These are phyloP conservation scores for Aspergillus caelatus DNA, from an alignment of 2,329 filamentous ascomycete species.

Conservation along the genomic window DNA sequence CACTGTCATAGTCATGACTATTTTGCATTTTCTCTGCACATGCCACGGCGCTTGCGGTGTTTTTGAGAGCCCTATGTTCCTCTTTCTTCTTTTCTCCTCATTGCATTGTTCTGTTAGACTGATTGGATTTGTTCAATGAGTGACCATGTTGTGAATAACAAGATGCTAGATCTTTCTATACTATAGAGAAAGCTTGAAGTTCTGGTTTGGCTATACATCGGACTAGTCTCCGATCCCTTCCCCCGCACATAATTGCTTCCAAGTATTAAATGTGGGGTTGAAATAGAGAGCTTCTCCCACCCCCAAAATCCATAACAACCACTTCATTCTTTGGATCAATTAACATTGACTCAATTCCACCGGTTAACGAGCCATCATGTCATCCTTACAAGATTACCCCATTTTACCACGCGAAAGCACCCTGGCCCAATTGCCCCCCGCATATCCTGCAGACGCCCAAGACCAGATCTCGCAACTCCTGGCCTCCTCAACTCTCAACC, in stretches of 20 bases:
- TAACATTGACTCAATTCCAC: background rate
- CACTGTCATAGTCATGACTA: conserved; percentile 17
- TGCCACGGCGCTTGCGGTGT: conserved; percentile 29
- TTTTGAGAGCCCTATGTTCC: conserved; percentile 4
- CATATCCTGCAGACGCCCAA: conserved; percentile 34
- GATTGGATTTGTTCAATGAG: background rate
- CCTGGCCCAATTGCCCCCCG: conserved; percentile 30
- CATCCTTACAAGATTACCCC: conserved; percentile 24
- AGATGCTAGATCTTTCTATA: conserved; percentile 1
- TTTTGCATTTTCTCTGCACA: conserved; percentile 28
- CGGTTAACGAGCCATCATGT: conserved; percentile 19
- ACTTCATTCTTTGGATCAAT: background rate
- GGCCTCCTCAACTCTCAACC: conserved; percentile 28
- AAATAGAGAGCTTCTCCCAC: background rate
- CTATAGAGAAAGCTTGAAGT: background rate
- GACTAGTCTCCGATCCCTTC: conserved; percentile 23
- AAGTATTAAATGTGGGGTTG: background rate
- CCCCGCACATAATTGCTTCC: conserved; percentile 15
- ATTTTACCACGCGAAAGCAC: conserved; percentile 29
- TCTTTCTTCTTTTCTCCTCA: conserved; percentile 25
- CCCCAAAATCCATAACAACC: background rate
- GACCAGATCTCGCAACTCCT: conserved; percentile 34
- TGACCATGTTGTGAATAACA: conserved; percentile 6
- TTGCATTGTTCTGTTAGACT: background rate
- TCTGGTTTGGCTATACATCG: conserved; percentile 8